Base-by-base conservation (phyloP, 768 basidiomycete species). In the Leccinum obscurum region DNA sequence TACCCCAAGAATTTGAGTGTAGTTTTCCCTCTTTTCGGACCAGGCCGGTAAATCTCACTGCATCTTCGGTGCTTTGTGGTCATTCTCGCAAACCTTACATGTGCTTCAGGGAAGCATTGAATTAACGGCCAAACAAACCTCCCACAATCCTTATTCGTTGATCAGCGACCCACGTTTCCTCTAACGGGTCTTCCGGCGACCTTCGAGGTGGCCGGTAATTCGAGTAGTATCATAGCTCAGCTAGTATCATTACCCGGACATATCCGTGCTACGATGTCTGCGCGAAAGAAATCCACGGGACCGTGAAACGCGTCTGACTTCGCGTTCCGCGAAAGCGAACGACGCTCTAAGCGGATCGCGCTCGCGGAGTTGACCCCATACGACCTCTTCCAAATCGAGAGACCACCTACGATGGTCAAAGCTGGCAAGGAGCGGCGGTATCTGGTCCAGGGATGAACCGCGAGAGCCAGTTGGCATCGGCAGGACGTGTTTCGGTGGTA, bases 311-410 rank as follows among this genome's bases (percentile, higher is more conserved):
- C 15, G 66, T 66, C 61, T 44, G 66, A 68, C 63, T 71, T 58
- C 63, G 69, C 64, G 44, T 65, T 72, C 70, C 74, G 74, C 70
- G 72, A 70, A 57, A 57, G 65, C 65, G 72, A 61, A 68, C 20
- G 58, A 55, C 44, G 30, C 60, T 60, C 60, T 58, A 58, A 64
- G 65, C 62, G 68, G 62, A 30, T 35, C 54, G 53, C 48, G 66
- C 70, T 72, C 72, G 72, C 72, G 72, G 72, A 73, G 72, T 73
- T 73, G 64, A 53, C 58, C 44, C 44, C 28, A 37, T 52, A 26
- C 52, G 35, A 46, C 49, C 52, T 69, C 57, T 64, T 66, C 72
- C 67, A 72, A 72, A 73, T 72, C 60, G 70, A 70, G 70, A 66
- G 68, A 48, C 41, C 39, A 54, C 44, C 24, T 61, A 67, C 63